These are phyloP conservation scores for Olyra latifolia DNA, from an alignment of 176 grass and related monocot species.

Conservation along the genomic window DNA sequence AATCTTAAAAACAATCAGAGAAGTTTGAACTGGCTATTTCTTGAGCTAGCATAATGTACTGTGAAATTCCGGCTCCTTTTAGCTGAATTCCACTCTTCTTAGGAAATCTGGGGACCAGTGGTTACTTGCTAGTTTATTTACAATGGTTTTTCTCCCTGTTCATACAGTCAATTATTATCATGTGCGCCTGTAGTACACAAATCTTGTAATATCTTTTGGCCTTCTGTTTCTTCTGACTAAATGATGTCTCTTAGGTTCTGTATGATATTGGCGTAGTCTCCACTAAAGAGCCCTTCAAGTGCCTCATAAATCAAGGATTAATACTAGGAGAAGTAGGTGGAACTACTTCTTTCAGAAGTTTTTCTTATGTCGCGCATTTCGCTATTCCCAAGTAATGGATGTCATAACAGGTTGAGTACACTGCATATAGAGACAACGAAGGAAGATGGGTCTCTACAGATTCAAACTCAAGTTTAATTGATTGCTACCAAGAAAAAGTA, in stretches of 20 bases:
- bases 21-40: not conserved
- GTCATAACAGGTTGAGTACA: constrained; percentile 80
- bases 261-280: constrained; percentile 97
- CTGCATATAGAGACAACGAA: constrained; percentile 73
- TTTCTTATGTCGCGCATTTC: constrained; percentile 1
- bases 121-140: no score
- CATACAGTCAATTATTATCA: constrained; percentile 1
- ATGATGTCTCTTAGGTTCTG: constrained; percentile 61
- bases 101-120: not conserved
- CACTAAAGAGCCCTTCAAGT: constrained; percentile 94
- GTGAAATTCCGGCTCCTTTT: not conserved
- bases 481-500: constrained; percentile 80
- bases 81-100: not conserved
- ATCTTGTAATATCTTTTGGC: not conserved
- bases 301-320: constrained; percentile 99
- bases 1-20: not conserved
- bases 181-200: not conserved
- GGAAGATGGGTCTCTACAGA: constrained; percentile 81
- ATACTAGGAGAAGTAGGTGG: constrained; percentile 94
- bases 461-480: constrained; percentile 48
- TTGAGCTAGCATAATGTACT: not conserved
- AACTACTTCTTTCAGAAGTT: constrained; percentile 7
- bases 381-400: constrained; percentile 36
- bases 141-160: no score
- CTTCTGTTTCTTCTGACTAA: constrained; percentile 33